Evolutionary conservation across 352 stramenopile genomes (phyloP).

Genomic region (Halophytophthora polymorphica): DNA sequence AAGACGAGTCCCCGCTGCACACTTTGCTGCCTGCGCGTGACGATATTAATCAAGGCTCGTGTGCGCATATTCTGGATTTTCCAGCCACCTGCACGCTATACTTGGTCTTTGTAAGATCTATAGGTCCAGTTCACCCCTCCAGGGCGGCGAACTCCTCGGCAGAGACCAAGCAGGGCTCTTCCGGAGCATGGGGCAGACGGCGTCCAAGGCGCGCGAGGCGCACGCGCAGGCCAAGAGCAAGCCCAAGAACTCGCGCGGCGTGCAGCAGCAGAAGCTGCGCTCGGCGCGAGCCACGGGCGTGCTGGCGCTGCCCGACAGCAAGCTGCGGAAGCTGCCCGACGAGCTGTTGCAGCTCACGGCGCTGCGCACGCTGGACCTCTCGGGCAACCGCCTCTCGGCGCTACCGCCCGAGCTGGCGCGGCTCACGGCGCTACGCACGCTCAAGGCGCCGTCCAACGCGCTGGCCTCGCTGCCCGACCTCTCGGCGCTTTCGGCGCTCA

Average conservation of each 20-base stretch:
- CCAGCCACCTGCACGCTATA: no score
- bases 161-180: slow-evolving; percentile 1
- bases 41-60: no score
- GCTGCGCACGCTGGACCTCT: slow-evolving; percentile 73
- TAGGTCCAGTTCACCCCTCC: no score
- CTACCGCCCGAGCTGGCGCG: slow-evolving; percentile 28
- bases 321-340: slow-evolving; percentile 68
- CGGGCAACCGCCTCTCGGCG: slow-evolving; percentile 56
- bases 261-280: slow-evolving; percentile 80
- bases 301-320: slow-evolving; percentile 66
- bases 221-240: slow-evolving; percentile 73
- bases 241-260: slow-evolving; percentile 70
- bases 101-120: no score
- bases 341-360: slow-evolving; percentile 49
- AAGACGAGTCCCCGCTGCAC: no score
- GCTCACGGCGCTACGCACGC: slow-evolving; percentile 59
- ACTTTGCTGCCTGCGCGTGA: no score
- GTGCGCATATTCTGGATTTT: no score
- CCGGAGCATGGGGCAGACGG: slow-evolving; percentile 51
- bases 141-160: no score
- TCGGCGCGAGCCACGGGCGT: slow-evolving; percentile 57
- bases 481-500: slow-evolving; percentile 59
- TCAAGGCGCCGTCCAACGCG: slow-evolving; percentile 68
- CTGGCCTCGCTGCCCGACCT: slow-evolving; percentile 61
- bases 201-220: slow-evolving; percentile 64